These are phyloP conservation scores for Ceriops tagal DNA, from an alignment of 345 rosid species.

Conservation along the genomic window DNA sequence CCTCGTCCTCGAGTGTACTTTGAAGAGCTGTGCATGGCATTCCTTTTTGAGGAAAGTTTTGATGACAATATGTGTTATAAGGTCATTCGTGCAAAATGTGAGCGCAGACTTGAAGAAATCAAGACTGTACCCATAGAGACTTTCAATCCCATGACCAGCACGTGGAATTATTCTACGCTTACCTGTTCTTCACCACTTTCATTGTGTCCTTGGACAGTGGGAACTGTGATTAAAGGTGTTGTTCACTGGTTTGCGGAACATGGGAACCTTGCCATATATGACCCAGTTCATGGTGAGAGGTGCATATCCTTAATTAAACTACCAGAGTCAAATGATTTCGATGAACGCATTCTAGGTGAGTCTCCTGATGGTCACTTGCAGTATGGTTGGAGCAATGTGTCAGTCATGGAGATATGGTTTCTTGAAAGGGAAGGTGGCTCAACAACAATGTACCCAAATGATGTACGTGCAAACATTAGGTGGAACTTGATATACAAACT, in stretches of 20 bases:
- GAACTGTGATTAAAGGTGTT: conserved; percentile 43
- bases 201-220: conserved; percentile 48
- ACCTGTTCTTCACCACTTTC: conserved; percentile 40
- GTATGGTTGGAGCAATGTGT: conserved; percentile 51
- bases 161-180: conserved; percentile 53
- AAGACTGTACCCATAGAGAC: conserved; percentile 47
- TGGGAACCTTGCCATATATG: conserved; percentile 47
- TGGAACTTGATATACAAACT: conserved; percentile 44
- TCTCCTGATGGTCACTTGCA: conserved; percentile 50
- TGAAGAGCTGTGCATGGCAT: conserved; percentile 53
- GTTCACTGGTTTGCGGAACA: conserved; percentile 52
- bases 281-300: conserved; percentile 38
- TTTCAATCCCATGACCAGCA: conserved; percentile 42
- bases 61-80: conserved; percentile 38
- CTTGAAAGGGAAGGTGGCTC: conserved; percentile 29
- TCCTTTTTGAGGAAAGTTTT: conserved; percentile 44
- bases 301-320: conserved; percentile 38
- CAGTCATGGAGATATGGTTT: conserved; percentile 54
- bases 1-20: conserved; percentile 56
- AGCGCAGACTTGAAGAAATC: conserved; percentile 22
- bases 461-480: neutral
- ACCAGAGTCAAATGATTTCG: conserved; percentile 44
- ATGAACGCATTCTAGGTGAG: conserved; percentile 54
- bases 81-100: conserved; percentile 58
- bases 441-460: conserved; percentile 9